Evolutionary conservation across 352 stramenopile species (phyloP).

Genomic region (Phytopythium chamaehyphon): DNA sequence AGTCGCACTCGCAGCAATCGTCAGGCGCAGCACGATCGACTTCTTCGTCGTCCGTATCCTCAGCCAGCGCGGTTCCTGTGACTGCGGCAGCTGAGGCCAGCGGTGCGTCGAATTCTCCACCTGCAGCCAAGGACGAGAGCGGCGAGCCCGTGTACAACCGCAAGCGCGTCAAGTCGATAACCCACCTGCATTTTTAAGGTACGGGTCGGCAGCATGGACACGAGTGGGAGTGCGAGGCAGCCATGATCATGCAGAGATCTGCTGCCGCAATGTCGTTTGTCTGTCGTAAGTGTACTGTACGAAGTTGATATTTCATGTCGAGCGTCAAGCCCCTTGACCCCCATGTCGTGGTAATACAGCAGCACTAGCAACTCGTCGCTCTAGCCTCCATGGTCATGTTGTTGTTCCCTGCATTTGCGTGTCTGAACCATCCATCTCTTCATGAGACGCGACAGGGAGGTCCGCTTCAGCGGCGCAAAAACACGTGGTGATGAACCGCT

Average conservation of each 20-base stretch:
- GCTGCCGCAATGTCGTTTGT: neutral
- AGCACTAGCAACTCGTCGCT: too few species aligned
- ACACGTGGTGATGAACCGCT: constrained; percentile 1
- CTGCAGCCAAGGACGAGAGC: constrained; percentile 4
- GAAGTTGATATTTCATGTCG: too few species aligned
- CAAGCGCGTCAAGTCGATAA: constrained; percentile 24
- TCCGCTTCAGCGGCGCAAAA: constrained; percentile 4
- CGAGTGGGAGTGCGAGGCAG: neutral
- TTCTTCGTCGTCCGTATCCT: neutral
- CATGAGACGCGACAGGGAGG: constrained; percentile 5
- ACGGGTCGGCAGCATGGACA: neutral
- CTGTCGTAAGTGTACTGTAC: too few species aligned
- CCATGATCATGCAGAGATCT: neutral
- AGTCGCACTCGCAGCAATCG: constrained; percentile 1
- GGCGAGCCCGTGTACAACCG: constrained; percentile 14
- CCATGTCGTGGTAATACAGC: too few species aligned
- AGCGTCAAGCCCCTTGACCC: too few species aligned
- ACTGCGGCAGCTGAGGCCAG: neutral
- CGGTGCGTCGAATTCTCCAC: neutral
- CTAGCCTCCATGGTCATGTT: neutral
- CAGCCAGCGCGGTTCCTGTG: neutral
- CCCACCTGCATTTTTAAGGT: constrained; percentile 17
- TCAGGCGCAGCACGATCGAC: constrained; percentile 11
- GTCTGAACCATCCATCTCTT: too few species aligned
- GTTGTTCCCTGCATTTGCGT: constrained; percentile 3